These are phyloP conservation scores for Suillus variegatus DNA, from an alignment of 768 basidiomycete species.

Conservation along the genomic window DNA sequence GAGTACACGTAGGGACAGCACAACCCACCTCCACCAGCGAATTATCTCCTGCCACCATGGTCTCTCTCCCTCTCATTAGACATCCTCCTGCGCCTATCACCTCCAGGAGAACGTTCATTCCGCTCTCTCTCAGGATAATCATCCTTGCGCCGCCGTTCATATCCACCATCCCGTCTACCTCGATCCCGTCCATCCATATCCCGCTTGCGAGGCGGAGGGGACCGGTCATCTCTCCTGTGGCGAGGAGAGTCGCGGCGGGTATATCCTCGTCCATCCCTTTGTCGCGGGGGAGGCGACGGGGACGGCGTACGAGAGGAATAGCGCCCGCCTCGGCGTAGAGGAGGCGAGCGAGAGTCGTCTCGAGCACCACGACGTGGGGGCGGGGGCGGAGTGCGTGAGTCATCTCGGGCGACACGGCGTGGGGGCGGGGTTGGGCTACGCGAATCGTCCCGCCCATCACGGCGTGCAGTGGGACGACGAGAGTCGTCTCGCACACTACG, in stretches of 20 bases:
- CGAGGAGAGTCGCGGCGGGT: slow-evolving; percentile 28
- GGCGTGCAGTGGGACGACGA: slow-evolving; percentile 3
- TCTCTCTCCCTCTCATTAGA: slow-evolving; percentile 30
- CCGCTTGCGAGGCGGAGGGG: slow-evolving; percentile 26
- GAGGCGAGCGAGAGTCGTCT: slow-evolving; percentile 35
- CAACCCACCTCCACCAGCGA: background rate
- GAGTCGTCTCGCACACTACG: slow-evolving; percentile 4
- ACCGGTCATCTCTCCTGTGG: slow-evolving; percentile 18
- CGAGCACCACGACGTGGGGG: slow-evolving; percentile 20
- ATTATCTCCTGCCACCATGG: slow-evolving; percentile 22
- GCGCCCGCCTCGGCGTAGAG: slow-evolving; percentile 14
- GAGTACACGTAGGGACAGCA: background rate
- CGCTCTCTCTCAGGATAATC: slow-evolving; percentile 22
- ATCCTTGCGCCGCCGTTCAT: slow-evolving; percentile 27
- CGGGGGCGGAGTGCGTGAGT: slow-evolving; percentile 20
- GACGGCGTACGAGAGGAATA: slow-evolving; percentile 23
- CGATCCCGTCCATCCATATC: slow-evolving; percentile 21
- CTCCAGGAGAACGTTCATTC: slow-evolving; percentile 25
- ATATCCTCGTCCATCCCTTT: slow-evolving; percentile 23
- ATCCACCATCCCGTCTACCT: slow-evolving; percentile 18
- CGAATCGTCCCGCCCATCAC: slow-evolving; percentile 10
- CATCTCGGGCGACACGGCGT: slow-evolving; percentile 10
- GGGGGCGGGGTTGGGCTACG: slow-evolving; percentile 9
- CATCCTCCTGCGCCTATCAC: slow-evolving; percentile 21
- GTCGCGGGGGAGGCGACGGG: slow-evolving; percentile 29